phyloP scores from a whole-genome alignment of 1,139 yeast genomes.

The Pneumocystis canis region DNA sequence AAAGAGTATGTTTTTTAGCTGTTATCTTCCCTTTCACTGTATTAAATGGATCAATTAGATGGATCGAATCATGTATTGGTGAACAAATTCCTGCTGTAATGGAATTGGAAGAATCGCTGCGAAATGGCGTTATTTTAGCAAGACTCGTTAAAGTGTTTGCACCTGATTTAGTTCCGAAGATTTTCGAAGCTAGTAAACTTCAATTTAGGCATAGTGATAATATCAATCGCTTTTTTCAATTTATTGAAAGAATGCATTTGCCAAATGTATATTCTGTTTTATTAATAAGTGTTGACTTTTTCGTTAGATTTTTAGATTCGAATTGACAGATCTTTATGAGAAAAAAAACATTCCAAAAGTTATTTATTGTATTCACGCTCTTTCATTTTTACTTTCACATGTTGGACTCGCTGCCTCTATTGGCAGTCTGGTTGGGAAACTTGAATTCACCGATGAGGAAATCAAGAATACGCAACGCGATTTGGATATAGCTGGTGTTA shows the following conservation, averaged over 20 bases:
- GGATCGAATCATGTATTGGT: slow-evolving; percentile 50
- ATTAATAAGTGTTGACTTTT: neutral
- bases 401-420: slow-evolving; percentile 46
- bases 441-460: slow-evolving; percentile 53
- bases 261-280: slow-evolving; percentile 35
- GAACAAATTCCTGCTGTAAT: slow-evolving; percentile 39
- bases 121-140: slow-evolving; percentile 79
- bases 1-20: slow-evolving; percentile 34
- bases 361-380: slow-evolving; percentile 81
- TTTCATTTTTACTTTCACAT: slow-evolving; percentile 54
- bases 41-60: slow-evolving; percentile 19
- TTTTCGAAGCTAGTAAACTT: slow-evolving; percentile 45
- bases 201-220: slow-evolving; percentile 90
- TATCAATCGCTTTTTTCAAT: slow-evolving; percentile 66
- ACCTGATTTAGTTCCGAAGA: slow-evolving; percentile 45
- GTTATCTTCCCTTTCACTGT: slow-evolving; percentile 15
- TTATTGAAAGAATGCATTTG: slow-evolving; percentile 54
- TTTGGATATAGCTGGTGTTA: slow-evolving; percentile 34
- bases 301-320: slow-evolving; percentile 7
- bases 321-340: slow-evolving; percentile 61
- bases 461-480: slow-evolving; percentile 53
- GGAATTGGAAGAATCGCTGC: slow-evolving; percentile 47
- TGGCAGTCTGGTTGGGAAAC: slow-evolving; percentile 46
- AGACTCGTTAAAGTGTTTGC: slow-evolving; percentile 58
- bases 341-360: slow-evolving; percentile 88